A percentile compares a stretch with the other conserved stretches of the same genome.
Evolutionary conservation across 2,329 filamentous ascomycete species (phyloP).

Genomic region (Didymella exigua): DNA sequence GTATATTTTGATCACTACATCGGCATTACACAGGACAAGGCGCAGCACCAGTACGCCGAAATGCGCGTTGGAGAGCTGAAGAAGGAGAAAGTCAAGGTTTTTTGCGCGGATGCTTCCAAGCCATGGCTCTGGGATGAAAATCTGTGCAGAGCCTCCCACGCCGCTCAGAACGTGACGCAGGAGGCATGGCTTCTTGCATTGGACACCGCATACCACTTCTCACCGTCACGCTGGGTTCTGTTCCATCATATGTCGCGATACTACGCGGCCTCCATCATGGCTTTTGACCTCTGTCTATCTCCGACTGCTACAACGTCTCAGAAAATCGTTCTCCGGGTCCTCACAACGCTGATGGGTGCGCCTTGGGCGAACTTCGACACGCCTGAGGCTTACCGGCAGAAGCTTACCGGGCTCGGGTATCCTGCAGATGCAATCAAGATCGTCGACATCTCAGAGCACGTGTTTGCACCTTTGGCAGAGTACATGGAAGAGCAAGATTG

Average conservation of each 20-base stretch:
- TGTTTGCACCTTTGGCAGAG: constrained; percentile 57
- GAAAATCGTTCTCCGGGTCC: constrained; percentile 45
- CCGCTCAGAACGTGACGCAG: not conserved
- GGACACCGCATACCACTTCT: constrained; percentile 64
- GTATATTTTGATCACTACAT: constrained; percentile 50
- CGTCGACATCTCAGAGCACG: constrained; percentile 59
- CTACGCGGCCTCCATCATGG: constrained; percentile 59
- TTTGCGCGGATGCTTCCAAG: constrained; percentile 57
- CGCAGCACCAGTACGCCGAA: constrained; percentile 52
- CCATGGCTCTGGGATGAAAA: constrained; percentile 52
- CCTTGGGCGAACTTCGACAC: constrained; percentile 59
- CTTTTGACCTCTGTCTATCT: constrained; percentile 58
- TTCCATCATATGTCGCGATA: constrained; percentile 50
- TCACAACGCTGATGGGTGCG: constrained; percentile 57
- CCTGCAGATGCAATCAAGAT: constrained; percentile 50
- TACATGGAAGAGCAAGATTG: constrained; percentile 52
- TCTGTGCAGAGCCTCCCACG: constrained; percentile 23
- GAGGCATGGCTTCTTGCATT: constrained; percentile 61
- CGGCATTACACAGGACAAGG: constrained; percentile 58
- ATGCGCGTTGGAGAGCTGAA: constrained; percentile 18
- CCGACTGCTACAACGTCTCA: constrained; percentile 25
- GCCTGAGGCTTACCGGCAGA: constrained; percentile 51
- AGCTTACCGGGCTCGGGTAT: constrained; percentile 58
- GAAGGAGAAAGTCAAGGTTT: constrained; percentile 46
- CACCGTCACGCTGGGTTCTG: constrained; percentile 57